Evolutionary conservation across 1,139 yeast species (phyloP), one percentile per base, ranked within the genome.

Genomic region (Kurtzmaniella quercitrusa): DNA sequence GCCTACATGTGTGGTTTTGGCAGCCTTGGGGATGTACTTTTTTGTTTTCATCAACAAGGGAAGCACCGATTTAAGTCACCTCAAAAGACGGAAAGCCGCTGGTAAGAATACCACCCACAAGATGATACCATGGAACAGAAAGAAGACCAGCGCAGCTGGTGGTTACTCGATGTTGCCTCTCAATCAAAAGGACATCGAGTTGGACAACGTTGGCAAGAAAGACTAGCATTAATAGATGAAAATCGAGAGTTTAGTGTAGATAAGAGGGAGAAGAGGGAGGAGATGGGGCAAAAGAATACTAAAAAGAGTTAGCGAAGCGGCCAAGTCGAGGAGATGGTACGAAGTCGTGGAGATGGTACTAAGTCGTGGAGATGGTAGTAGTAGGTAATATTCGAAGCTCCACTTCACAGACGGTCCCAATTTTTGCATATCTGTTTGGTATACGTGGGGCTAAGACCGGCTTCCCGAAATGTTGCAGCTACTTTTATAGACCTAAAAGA

Each of bases 1-100:
- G 59, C 96, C 96, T n/a, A 76, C 87, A 0, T 70, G 77, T 45
- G 88, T 85, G 25, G 62, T 80, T n/a, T 51, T 85, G 24, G 75
- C 82, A 18, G 81, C 76, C 2, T 65, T 82, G 38, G 68, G 73
- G 38, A 81, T 85, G 85, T 85, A 83, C 58, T 53, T 81, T 46
- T 84, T 85, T 59, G 73, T 83, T 11, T 68, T 65, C 52, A 47
- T 75, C 45, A 85, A 82, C 56, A 71, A 68, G 49, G 66, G 53
- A 19, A 46, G 50, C 36, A 55, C 74, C 46, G 83, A 79, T 51
- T 64, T 73, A 48, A 62, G 73, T 38, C 75, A 75, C 47, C 77
- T 79, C 44, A 69, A 69, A 62, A 81, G 73, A 53, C 72, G 73
- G 51, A 76, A 72, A 55, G 72, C 68, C 48, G 75, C 73, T 38